These are phyloP conservation scores for Sporothrix dimorphospora DNA, from an alignment of 2,329 filamentous ascomycete genomes.

Conservation along the genomic window DNA sequence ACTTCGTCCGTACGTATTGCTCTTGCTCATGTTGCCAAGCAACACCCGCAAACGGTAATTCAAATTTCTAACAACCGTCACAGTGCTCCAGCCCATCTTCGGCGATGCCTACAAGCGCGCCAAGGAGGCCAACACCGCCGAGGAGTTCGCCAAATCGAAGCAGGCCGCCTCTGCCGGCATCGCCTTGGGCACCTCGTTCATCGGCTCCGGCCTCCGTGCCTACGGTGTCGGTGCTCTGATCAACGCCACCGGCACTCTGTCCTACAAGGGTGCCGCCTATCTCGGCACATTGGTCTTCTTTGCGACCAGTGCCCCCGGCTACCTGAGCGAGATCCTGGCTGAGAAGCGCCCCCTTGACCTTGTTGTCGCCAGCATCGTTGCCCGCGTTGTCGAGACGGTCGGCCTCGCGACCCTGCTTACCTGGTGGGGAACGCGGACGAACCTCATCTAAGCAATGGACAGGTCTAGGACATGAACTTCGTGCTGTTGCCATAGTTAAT, in stretches of 20 bases:
- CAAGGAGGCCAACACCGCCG: conserved; percentile 88
- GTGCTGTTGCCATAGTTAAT: conserved; percentile 12
- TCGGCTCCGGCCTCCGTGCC: conserved; percentile 85
- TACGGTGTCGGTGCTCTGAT: conserved; percentile 89
- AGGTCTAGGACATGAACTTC: neutral
- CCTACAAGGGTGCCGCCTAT: conserved; percentile 97
- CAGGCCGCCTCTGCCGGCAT: conserved; percentile 86
- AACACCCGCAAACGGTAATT: neutral
- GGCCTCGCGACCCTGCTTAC: conserved; percentile 90
- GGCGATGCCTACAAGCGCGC: conserved; percentile 93
- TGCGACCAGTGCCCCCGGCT: conserved; percentile 85
- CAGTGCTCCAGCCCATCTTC: conserved; percentile 83
- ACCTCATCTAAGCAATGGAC: conserved; percentile 71
- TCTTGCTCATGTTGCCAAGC: no score
- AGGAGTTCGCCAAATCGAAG: conserved; percentile 94
- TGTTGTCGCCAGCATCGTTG: conserved; percentile 79
- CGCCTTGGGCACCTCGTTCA: conserved; percentile 86
- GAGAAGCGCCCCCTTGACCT: conserved; percentile 93
- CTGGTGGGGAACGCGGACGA: conserved; percentile 96
- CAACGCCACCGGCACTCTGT: conserved; percentile 92
- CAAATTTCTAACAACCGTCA: neutral
- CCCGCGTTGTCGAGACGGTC: conserved; percentile 89
- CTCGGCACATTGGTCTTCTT: conserved; percentile 89
- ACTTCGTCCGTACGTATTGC: conserved; percentile 62
- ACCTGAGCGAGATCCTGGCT: conserved; percentile 81